Percentiles rank a stretch among this genome's conserved stretches.
These are phyloP conservation scores for Myrmaecium sp. DNA, from an alignment of 2,329 filamentous ascomycete genomes.

Conservation along the genomic window DNA sequence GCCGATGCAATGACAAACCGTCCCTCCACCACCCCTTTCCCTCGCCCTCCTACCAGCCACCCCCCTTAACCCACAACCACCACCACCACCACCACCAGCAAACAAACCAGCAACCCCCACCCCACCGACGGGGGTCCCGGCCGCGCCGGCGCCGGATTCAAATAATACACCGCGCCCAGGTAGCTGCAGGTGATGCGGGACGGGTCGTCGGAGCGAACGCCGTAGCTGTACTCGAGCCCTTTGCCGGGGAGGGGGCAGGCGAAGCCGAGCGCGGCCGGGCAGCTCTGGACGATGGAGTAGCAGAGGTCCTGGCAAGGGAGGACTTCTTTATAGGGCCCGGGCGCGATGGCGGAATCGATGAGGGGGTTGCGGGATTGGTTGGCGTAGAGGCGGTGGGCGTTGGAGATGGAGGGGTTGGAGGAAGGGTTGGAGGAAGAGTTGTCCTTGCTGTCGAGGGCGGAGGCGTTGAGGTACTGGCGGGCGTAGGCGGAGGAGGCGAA, in stretches of 20 bases:
- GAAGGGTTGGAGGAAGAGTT: constrained; percentile 33
- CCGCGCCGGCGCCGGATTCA: constrained; percentile 12
- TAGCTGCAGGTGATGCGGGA: constrained; percentile 22
- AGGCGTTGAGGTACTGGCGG: too few relatives aligned
- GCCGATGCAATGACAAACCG: too few relatives aligned
- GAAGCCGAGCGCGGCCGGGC: constrained; percentile 62
- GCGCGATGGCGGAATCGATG: constrained; percentile 55
- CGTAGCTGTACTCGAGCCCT: constrained; percentile 35
- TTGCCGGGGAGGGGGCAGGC: constrained; percentile 44
- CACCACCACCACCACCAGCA: constrained; percentile 1
- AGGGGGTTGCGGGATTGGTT: constrained; percentile 49
- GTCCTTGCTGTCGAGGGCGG: constrained; percentile 7
- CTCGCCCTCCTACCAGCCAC: too few relatives aligned
- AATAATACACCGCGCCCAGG: constrained; percentile 22
- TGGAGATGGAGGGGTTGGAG: constrained; percentile 49
- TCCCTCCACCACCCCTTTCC: too few relatives aligned
- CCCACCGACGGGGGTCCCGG: constrained; percentile 4
- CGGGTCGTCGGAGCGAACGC: constrained; percentile 14
- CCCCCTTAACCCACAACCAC: constrained; percentile 6
- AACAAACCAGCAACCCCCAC: constrained; percentile 1
- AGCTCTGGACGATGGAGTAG: constrained; percentile 69
- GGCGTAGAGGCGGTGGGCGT: constrained; percentile 18
- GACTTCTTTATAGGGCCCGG: constrained; percentile 88
- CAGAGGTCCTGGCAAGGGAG: constrained; percentile 80
- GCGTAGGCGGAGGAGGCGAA: too few relatives aligned